These are phyloP conservation scores for Talaromyces sp. DNA, from an alignment of 2,329 filamentous ascomycete genomes.

Conservation along the genomic window DNA sequence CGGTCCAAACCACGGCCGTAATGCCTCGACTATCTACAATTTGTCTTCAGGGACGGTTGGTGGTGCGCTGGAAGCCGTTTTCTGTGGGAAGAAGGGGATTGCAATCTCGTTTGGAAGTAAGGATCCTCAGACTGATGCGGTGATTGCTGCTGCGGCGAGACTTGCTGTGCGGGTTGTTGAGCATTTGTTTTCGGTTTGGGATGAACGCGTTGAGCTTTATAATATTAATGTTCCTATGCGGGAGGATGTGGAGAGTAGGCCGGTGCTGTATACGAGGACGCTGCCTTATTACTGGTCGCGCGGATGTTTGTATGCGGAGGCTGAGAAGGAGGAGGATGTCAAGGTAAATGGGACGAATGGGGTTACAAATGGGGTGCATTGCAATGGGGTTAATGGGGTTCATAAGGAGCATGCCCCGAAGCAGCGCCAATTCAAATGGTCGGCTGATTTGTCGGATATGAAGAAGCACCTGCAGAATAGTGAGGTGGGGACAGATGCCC, in stretches of 20 bases:
- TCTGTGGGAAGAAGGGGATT: slow-evolving; percentile 68
- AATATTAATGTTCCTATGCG: slow-evolving; percentile 84
- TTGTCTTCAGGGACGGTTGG: slow-evolving; percentile 76
- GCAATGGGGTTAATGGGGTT: neutral
- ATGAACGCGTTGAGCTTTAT: slow-evolving; percentile 73
- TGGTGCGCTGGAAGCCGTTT: slow-evolving; percentile 72
- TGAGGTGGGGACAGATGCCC: slow-evolving; percentile 81
- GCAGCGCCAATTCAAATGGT: slow-evolving; percentile 89
- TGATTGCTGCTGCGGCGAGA: slow-evolving; percentile 73
- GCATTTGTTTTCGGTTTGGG: slow-evolving; percentile 72
- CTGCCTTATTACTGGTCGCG: slow-evolving; percentile 83
- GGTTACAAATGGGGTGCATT: slow-evolving; percentile 1
- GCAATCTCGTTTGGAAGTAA: slow-evolving; percentile 84
- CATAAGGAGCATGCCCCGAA: slow-evolving; percentile 53
- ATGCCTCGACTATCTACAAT: slow-evolving; percentile 76
- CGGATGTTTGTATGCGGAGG: slow-evolving; percentile 78
- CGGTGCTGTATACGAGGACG: slow-evolving; percentile 75
- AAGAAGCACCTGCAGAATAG: slow-evolving; percentile 77
- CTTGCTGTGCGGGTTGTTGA: slow-evolving; percentile 75
- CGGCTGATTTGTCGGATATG: slow-evolving; percentile 79
- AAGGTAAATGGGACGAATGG: slow-evolving; percentile 38
- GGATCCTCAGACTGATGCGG: slow-evolving; percentile 72
- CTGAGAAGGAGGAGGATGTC: slow-evolving; percentile 52
- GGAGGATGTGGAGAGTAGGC: slow-evolving; percentile 67
- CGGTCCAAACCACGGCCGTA: slow-evolving; percentile 78